These are phyloP conservation scores for Scedosporium minutisporum DNA, from an alignment of 2,329 filamentous ascomycete species.

Conservation along the genomic window DNA sequence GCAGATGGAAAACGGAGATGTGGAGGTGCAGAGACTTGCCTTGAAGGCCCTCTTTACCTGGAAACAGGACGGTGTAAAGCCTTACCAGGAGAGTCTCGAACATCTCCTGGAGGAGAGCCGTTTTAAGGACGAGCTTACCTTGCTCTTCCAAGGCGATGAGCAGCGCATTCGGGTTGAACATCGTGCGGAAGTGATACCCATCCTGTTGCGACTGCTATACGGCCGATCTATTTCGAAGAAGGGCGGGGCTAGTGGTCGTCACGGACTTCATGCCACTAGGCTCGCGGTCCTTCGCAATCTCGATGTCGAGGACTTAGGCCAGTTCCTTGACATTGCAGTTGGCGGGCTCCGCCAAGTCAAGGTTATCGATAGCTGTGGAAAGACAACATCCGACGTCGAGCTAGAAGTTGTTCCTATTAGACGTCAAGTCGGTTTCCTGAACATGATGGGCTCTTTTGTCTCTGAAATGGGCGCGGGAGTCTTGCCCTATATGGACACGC, in stretches of 20 bases:
- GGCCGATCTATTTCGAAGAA: slow-evolving; percentile 79
- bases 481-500: slow-evolving; percentile 52
- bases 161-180: slow-evolving; percentile 66
- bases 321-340: slow-evolving; percentile 75
- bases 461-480: slow-evolving; percentile 72
- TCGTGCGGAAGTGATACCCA: slow-evolving; percentile 65
- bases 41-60: slow-evolving; percentile 80
- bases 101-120: slow-evolving; percentile 83
- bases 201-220: slow-evolving; percentile 80
- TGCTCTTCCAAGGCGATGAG: slow-evolving; percentile 65
- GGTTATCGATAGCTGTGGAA: slow-evolving; percentile 40
- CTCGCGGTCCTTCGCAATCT: slow-evolving; percentile 75
- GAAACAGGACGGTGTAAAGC: slow-evolving; percentile 67
- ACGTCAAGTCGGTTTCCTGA: slow-evolving; percentile 83
- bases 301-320: slow-evolving; percentile 60
- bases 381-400: slow-evolving; percentile 44
- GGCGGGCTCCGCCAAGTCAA: slow-evolving; percentile 55
- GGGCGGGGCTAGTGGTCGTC: slow-evolving; percentile 64
- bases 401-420: slow-evolving; percentile 54
- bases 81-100: slow-evolving; percentile 77
- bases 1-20: slow-evolving; percentile 78
- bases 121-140: slow-evolving; percentile 88
- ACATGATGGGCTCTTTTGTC: slow-evolving; percentile 82
- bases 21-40: slow-evolving; percentile 76
- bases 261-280: slow-evolving; percentile 72